Conservation (phyloP, 345 rosid species). For the Trapa bicornis region DNA sequence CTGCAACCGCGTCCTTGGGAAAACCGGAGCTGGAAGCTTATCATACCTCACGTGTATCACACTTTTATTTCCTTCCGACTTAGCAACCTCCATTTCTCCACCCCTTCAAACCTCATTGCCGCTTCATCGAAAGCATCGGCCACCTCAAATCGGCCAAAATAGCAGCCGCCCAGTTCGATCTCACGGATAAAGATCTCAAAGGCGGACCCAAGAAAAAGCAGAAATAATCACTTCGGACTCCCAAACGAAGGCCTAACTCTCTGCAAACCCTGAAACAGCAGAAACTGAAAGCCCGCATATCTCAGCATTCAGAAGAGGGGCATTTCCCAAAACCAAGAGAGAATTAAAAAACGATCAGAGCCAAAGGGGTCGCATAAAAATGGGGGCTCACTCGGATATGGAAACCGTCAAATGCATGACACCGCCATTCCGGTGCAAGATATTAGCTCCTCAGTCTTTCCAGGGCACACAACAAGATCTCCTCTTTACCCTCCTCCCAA, state of each 20-base stretch:
- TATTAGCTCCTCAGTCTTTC: not conserved
- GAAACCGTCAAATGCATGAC: conserved; percentile 7
- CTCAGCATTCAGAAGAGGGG: not conserved
- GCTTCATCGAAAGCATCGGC: conserved; percentile 28
- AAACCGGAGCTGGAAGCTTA: conserved; percentile 39
- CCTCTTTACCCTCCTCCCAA: not conserved
- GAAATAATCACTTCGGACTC: not conserved
- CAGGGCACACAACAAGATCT: not conserved
- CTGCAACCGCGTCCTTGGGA: conserved; percentile 56
- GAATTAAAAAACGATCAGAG: not conserved
- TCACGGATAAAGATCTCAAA: conserved; percentile 1
- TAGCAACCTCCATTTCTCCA: conserved; percentile 54
- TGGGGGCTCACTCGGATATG: conserved; percentile 1
- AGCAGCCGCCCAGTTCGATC: not conserved
- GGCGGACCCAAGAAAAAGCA: not conserved
- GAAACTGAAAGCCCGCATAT: not conserved
- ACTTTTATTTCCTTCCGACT: conserved; percentile 42
- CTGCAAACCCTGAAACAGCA: conserved; percentile 2
- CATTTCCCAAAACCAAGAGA: not conserved
- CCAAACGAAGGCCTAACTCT: not conserved
- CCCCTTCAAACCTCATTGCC: conserved; percentile 51
- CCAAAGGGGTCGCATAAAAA: not conserved
- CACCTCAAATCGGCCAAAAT: not conserved
- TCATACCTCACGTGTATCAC: conserved; percentile 43
- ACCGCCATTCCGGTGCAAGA: conserved; percentile 1